Evolutionary conservation across 2,329 filamentous ascomycete genomes (phyloP).

Genomic region (Cladosporium sp.): DNA sequence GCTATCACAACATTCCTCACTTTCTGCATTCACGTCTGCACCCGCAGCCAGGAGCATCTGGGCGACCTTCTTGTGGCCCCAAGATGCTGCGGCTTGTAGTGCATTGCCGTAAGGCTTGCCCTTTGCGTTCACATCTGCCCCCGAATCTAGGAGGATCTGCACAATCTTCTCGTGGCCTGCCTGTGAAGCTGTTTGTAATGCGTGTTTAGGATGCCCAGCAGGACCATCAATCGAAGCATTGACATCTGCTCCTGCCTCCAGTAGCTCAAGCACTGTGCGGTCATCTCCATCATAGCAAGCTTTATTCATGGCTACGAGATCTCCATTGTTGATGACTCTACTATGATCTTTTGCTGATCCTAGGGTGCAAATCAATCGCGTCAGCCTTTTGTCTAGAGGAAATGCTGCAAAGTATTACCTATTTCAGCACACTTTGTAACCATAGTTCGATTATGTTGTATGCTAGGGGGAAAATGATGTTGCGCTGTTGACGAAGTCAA

Average conservation of each 20-base stretch:
- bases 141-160: constrained; percentile 12
- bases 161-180: constrained; percentile 5
- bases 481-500: no score
- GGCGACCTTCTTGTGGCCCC: constrained; percentile 12
- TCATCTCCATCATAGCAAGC: not conserved
- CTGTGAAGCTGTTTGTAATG: constrained; percentile 10
- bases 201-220: not conserved
- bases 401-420: not conserved
- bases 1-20: constrained; percentile 12
- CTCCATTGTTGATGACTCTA: not conserved
- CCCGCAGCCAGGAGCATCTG: constrained; percentile 17
- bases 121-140: constrained; percentile 14
- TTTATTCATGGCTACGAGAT: not conserved
- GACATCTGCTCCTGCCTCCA: not conserved
- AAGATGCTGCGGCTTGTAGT: constrained; percentile 15
- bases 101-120: constrained; percentile 17
- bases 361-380: not conserved
- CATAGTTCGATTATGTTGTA: not conserved
- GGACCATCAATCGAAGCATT: not conserved
- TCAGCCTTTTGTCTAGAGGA: not conserved
- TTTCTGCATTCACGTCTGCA: constrained; percentile 15
- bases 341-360: not conserved
- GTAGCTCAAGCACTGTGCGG: not conserved
- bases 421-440: not conserved
- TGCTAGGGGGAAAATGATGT: no score